Evolutionary conservation across 164 flowering plant genomes (phyloP).

Genomic region (Liquidambar formosana): DNA sequence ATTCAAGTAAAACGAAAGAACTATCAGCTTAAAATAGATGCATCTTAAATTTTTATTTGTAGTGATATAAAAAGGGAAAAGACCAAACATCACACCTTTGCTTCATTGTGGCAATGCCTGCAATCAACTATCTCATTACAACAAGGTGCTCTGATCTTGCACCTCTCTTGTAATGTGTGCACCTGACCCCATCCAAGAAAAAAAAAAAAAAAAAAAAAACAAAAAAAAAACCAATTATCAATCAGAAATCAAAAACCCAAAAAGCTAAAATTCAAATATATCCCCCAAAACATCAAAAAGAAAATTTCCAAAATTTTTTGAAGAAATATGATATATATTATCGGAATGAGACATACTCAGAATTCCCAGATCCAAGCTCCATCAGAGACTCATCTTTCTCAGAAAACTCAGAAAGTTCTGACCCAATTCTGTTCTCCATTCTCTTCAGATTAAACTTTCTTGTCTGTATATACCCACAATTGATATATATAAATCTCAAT

Average conservation of each 20-base stretch:
- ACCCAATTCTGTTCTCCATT: conserved; percentile 15
- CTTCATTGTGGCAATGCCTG: conserved; percentile 95
- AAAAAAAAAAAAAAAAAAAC: background rate
- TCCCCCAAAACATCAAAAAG: background rate
- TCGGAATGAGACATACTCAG: conserved; percentile 35
- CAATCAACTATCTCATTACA: conserved; percentile 81
- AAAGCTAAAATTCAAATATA: background rate
- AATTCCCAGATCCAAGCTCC: conserved; percentile 36
- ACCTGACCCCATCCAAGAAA: conserved; percentile 34
- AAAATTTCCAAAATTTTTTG: no score
- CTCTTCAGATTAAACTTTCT: no score
- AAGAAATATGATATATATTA: background rate
- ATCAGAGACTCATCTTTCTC: conserved; percentile 2
- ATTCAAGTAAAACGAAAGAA: background rate
- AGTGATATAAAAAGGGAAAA: background rate
- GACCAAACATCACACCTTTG: conserved; percentile 53
- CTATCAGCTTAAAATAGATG: background rate
- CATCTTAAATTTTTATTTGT: background rate
- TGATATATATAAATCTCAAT: no score
- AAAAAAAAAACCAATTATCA: background rate
- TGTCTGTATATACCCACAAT: no score
- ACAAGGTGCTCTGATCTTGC: conserved; percentile 91
- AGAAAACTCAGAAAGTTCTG: conserved; percentile 1
- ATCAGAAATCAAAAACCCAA: background rate
- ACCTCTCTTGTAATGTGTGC: conserved; percentile 79